Percentiles rank a stretch among this genome's conserved stretches.
Conservation (phyloP, 805 yeast genomes). For the Candida quercuum region DNA sequence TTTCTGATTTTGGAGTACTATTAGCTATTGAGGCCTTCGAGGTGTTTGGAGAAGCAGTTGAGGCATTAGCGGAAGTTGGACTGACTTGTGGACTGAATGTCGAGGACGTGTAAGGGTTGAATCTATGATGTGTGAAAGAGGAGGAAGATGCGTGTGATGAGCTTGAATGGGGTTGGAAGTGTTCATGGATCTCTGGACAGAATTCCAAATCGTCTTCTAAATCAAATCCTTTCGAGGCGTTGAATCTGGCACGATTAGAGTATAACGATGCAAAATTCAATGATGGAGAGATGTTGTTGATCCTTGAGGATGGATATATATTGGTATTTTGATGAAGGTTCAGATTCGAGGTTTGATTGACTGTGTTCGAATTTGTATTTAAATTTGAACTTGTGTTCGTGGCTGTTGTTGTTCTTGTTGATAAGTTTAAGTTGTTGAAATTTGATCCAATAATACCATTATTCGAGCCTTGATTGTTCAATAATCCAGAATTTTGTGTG, state of each 20-base stretch:
- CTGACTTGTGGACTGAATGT: slow-evolving; percentile 50
- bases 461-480: neutral
- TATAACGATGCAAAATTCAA: slow-evolving; percentile 31
- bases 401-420: slow-evolving; percentile 7
- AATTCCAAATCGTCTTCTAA: slow-evolving; percentile 60
- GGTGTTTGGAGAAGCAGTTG: slow-evolving; percentile 16
- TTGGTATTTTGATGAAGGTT: neutral
- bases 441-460: neutral
- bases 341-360: neutral
- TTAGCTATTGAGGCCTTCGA: slow-evolving; percentile 15
- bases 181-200: slow-evolving; percentile 49
- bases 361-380: neutral
- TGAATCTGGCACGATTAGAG: slow-evolving; percentile 48
- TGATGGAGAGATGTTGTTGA: slow-evolving; percentile 14
- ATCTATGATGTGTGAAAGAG: slow-evolving; percentile 36
- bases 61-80: slow-evolving; percentile 26
- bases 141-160: slow-evolving; percentile 8
- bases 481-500: neutral
- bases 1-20: slow-evolving; percentile 9
- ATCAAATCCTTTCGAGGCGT: slow-evolving; percentile 56
- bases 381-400: neutral
- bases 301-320: slow-evolving; percentile 18
- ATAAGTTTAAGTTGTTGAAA: slow-evolving; percentile 19
- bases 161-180: slow-evolving; percentile 10
- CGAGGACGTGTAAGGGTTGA: slow-evolving; percentile 64